Conservation (phyloP, 2,329 filamentous ascomycete genomes). For the Exophiala viscosa region DNA sequence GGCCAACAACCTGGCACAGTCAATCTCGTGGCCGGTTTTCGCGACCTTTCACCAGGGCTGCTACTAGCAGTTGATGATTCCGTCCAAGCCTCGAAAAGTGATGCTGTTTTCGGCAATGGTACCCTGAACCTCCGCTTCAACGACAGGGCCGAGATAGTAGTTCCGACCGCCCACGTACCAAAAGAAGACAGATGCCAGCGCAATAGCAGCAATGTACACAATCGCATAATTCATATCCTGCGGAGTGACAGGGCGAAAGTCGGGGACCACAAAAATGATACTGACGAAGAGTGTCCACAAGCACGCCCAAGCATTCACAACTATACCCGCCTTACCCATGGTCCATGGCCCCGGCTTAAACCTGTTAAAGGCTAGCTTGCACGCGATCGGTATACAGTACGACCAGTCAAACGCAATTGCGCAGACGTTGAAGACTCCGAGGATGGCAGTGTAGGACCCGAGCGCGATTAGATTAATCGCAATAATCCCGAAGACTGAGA, state of each 20-base stretch:
- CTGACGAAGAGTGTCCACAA: slow-evolving; percentile 54
- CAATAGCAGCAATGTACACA: slow-evolving; percentile 47
- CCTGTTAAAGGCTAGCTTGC: slow-evolving; percentile 48
- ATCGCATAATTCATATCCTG: slow-evolving; percentile 56
- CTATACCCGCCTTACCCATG: slow-evolving; percentile 42
- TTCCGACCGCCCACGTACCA: slow-evolving; percentile 46
- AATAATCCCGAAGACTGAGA: slow-evolving; percentile 53
- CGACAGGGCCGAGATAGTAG: slow-evolving; percentile 49
- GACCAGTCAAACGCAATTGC: slow-evolving; percentile 46
- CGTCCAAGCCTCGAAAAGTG: too few species aligned
- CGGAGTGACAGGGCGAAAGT: slow-evolving; percentile 44
- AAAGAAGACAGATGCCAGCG: slow-evolving; percentile 42
- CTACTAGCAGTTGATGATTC: too few species aligned
- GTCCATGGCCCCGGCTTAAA: slow-evolving; percentile 54
- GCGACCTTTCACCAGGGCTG: too few species aligned
- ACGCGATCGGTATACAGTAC: slow-evolving; percentile 56
- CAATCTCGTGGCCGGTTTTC: too few species aligned
- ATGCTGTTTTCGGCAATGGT: too few species aligned
- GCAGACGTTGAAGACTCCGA: slow-evolving; percentile 45
- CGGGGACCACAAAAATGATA: slow-evolving; percentile 54
- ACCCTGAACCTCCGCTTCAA: slow-evolving; percentile 34
- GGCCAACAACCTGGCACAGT: too few species aligned
- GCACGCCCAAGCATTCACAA: slow-evolving; percentile 49
- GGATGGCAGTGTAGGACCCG: slow-evolving; percentile 50
- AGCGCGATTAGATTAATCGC: slow-evolving; percentile 58